phyloP scores from a whole-genome alignment of 768 basidiomycete genomes.

The Termitomyces sp. region DNA sequence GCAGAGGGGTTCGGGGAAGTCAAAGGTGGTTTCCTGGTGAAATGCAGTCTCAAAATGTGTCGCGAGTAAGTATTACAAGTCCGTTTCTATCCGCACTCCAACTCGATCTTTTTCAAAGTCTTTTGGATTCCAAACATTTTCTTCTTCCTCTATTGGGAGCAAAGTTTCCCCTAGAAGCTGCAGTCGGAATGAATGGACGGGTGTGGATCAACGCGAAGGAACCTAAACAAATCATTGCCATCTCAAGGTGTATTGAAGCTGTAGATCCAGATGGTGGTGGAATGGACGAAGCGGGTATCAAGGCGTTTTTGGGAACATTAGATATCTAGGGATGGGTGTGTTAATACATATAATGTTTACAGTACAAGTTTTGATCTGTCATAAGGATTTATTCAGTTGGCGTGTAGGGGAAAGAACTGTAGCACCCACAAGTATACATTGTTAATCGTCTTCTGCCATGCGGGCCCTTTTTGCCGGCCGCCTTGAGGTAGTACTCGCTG shows the following conservation, averaged over 20 bases:
- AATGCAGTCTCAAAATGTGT: constrained; percentile 81
- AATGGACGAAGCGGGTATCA: constrained; percentile 48
- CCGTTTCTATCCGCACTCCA: neutral
- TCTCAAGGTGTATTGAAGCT: constrained; percentile 74
- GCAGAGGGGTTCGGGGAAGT: constrained; percentile 92
- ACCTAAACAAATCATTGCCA: constrained; percentile 65
- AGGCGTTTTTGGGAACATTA: constrained; percentile 44
- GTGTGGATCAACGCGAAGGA: constrained; percentile 85
- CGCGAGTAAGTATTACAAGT: constrained; percentile 54
- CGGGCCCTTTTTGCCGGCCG: constrained; percentile 68
- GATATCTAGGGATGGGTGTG: constrained; percentile 26
- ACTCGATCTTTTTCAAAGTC: constrained; percentile 31
- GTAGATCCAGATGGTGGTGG: constrained; percentile 72
- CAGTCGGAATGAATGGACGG: constrained; percentile 87
- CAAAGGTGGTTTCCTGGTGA: constrained; percentile 79
- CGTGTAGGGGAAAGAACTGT: neutral
- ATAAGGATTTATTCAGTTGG: neutral
- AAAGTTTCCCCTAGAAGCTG: constrained; percentile 80
- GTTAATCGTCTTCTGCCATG: constrained; percentile 59
- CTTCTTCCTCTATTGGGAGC: constrained; percentile 76
- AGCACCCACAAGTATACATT: constrained; percentile 8
- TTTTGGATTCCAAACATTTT: constrained; percentile 79
- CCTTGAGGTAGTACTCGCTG: constrained; percentile 42
- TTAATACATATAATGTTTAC: constrained; percentile 9
- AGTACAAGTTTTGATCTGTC: constrained; percentile 9